Conservation (phyloP, 805 yeast species). For the Saccharomyces mikatae region DNA sequence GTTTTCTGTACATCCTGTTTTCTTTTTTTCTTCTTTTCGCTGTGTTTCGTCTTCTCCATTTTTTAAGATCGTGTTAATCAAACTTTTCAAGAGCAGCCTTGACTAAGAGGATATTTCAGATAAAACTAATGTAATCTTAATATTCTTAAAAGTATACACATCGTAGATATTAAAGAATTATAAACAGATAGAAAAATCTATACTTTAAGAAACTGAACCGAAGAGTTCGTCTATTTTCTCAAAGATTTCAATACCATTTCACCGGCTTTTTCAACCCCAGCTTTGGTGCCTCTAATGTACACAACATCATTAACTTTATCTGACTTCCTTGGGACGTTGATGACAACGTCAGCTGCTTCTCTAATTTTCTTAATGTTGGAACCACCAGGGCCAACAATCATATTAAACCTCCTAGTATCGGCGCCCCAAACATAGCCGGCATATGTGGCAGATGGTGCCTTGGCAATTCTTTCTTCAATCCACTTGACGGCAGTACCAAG, state of each 20-base stretch:
- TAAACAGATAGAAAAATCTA: background rate
- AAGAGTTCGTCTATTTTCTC: constrained; percentile 1
- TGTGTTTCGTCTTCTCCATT: background rate
- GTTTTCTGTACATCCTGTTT: background rate
- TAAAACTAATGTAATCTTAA: background rate
- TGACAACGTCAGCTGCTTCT: constrained; percentile 46
- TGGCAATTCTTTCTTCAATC: constrained; percentile 43
- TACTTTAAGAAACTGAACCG: background rate
- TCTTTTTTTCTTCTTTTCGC: background rate
- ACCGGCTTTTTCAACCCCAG: constrained; percentile 44
- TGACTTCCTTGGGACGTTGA: constrained; percentile 53
- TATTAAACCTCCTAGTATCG: constrained; percentile 45
- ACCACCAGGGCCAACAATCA: constrained; percentile 73
- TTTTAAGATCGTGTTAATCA: background rate
- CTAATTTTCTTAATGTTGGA: constrained; percentile 55
- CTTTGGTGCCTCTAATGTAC: constrained; percentile 52
- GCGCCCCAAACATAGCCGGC: constrained; percentile 59
- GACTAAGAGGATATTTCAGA: background rate
- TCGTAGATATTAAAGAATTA: background rate
- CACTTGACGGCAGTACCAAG: constrained; percentile 24
- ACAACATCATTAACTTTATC: constrained; percentile 48
- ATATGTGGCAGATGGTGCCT: constrained; percentile 38
- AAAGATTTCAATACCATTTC: constrained; percentile 31
- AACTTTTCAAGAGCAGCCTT: background rate
- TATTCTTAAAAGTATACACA: background rate